Conservation (phyloP, 2,329 filamentous ascomycete species). For the Aulographum hederae region DNA sequence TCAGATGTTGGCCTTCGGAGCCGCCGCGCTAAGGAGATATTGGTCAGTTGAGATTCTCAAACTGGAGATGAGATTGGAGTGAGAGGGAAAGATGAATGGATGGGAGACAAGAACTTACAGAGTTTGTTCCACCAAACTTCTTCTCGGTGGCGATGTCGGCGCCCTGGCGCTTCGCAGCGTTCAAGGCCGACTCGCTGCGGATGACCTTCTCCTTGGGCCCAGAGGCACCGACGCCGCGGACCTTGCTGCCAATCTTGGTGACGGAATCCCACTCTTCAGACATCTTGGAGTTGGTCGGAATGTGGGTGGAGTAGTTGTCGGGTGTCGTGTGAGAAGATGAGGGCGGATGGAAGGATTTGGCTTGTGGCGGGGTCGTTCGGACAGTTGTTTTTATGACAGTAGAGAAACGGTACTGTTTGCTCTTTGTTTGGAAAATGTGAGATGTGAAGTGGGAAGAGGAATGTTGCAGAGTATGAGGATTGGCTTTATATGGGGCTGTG, state of each 20-base stretch:
- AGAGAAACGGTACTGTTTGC: too few species aligned
- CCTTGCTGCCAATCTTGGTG: slow-evolving; percentile 88
- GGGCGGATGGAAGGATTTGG: slow-evolving; percentile 1
- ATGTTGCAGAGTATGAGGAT: too few species aligned
- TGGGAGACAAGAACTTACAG: slow-evolving; percentile 36
- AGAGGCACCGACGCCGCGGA: slow-evolving; percentile 42
- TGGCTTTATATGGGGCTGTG: too few species aligned
- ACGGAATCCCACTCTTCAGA: slow-evolving; percentile 73
- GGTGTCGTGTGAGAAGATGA: neutral
- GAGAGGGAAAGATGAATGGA: neutral
- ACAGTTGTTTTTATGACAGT: too few species aligned
- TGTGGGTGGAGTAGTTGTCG: too few species aligned
- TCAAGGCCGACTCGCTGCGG: slow-evolving; percentile 66
- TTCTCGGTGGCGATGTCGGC: slow-evolving; percentile 73
- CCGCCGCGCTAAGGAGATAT: slow-evolving; percentile 23
- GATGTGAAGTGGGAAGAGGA: too few species aligned
- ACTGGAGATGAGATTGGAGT: slow-evolving; percentile 5
- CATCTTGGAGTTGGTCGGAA: slow-evolving; percentile 22
- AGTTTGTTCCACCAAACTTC: slow-evolving; percentile 65
- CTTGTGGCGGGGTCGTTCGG: too few species aligned
- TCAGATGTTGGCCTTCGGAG: slow-evolving; percentile 79
- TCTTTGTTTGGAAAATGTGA: too few species aligned
- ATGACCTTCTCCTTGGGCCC: slow-evolving; percentile 69
- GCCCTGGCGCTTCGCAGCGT: slow-evolving; percentile 73
- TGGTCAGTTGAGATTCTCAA: slow-evolving; percentile 6